phyloP scores from a whole-genome alignment of 148 eudicot species.

The Rhododendron henanense region DNA sequence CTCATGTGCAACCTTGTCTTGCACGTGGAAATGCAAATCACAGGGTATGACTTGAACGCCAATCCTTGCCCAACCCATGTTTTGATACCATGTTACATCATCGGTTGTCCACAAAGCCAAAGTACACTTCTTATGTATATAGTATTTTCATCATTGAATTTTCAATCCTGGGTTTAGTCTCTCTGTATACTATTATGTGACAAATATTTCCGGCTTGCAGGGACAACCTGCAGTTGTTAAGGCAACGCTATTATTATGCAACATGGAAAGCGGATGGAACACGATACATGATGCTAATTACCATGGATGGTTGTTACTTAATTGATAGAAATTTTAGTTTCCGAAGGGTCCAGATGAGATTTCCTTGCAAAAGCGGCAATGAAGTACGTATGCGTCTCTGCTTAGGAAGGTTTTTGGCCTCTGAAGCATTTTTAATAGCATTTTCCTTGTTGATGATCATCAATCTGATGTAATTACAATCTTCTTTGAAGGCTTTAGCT shows the following conservation, averaged over 20 bases:
- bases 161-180: background rate
- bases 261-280: slow-evolving; percentile 99
- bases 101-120: background rate
- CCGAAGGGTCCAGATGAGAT: slow-evolving; percentile 98
- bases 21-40: background rate
- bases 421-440: background rate
- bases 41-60: background rate
- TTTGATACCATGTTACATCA: background rate
- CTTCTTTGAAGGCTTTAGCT: slow-evolving; percentile 34
- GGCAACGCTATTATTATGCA: slow-evolving; percentile 92
- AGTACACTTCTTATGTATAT: background rate
- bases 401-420: background rate
- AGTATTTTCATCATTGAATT: background rate
- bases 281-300: slow-evolving; percentile 92
- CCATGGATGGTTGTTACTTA: slow-evolving; percentile 84
- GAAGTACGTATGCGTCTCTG: slow-evolving; percentile 42
- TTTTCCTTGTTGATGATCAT: background rate
- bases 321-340: slow-evolving; percentile 83
- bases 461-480: slow-evolving; percentile 19
- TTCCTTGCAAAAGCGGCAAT: slow-evolving; percentile 71
- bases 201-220: slow-evolving; percentile 36
- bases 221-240: slow-evolving; percentile 77
- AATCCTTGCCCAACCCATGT: background rate
- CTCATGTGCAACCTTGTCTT: background rate
- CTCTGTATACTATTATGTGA: background rate